Evolutionary conservation across 2,329 filamentous ascomycete species (phyloP).

Genomic region (Tolypocladium amazonense): DNA sequence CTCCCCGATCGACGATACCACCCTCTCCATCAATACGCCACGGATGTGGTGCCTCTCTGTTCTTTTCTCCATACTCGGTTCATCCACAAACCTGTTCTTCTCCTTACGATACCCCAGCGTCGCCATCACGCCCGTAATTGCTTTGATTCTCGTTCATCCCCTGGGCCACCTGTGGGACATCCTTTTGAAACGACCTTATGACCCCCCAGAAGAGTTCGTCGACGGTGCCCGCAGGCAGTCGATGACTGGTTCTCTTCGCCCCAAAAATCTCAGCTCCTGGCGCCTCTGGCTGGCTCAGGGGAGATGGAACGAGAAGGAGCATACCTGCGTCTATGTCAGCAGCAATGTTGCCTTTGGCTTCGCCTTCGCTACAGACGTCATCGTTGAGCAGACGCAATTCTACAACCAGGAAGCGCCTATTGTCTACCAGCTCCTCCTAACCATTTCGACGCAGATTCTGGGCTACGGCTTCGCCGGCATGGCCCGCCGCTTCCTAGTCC

Average conservation of each 20-base stretch:
- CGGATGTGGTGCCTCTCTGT: constrained; percentile 81
- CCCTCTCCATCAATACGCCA: constrained; percentile 75
- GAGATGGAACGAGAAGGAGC: constrained; percentile 79
- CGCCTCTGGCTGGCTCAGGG: constrained; percentile 72
- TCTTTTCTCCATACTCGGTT: constrained; percentile 70
- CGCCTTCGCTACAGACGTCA: constrained; percentile 81
- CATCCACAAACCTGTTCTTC: constrained; percentile 80
- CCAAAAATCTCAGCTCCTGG: constrained; percentile 28
- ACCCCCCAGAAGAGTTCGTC: constrained; percentile 36
- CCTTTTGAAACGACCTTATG: constrained; percentile 51
- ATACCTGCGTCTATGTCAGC: constrained; percentile 80
- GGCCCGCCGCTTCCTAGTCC: constrained; percentile 69
- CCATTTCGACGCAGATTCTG: constrained; percentile 75
- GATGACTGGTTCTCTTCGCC: constrained; percentile 6
- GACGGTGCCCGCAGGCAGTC: constrained; percentile 31
- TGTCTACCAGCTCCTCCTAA: constrained; percentile 70
- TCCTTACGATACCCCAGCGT: constrained; percentile 84
- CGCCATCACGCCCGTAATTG: constrained; percentile 81
- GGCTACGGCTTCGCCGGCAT: constrained; percentile 82
- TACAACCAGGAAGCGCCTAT: constrained; percentile 74
- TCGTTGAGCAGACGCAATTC: constrained; percentile 82
- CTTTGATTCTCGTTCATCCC: constrained; percentile 73
- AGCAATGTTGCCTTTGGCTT: constrained; percentile 87
- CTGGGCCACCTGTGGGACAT: constrained; percentile 73
- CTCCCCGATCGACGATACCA: constrained; percentile 61